These are phyloP conservation scores for Nicotiana noctiflora DNA, from an alignment of 257 asterid genomes.

Conservation along the genomic window DNA sequence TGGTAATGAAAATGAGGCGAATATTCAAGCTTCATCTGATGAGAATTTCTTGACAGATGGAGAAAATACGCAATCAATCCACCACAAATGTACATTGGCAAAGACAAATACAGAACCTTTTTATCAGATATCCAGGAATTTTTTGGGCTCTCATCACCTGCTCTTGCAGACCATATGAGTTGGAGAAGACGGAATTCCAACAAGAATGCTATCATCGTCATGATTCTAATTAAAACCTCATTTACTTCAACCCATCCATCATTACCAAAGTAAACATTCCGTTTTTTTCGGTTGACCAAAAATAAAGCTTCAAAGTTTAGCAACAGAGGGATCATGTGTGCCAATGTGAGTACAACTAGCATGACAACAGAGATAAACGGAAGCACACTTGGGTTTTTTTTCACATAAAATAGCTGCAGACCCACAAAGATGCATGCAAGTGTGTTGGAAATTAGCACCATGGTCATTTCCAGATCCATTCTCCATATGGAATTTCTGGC, in stretches of 20 bases:
- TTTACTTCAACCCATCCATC: constrained; percentile 83
- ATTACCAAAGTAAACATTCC: constrained; percentile 48
- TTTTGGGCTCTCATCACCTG: constrained; percentile 32
- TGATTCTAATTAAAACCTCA: constrained; percentile 77
- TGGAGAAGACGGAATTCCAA: constrained; percentile 78
- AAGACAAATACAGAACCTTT: constrained; percentile 55
- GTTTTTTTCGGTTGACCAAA: constrained; percentile 34
- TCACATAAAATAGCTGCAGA: constrained; percentile 67
- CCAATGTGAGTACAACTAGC: constrained; percentile 64
- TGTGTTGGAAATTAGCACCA: constrained; percentile 74
- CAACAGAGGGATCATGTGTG: constrained; percentile 68
- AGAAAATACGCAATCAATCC: constrained; percentile 63
- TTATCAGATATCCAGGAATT: constrained; percentile 55
- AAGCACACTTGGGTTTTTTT: constrained; percentile 44
- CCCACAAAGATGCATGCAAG: constrained; percentile 59
- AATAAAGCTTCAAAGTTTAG: constrained; percentile 84
- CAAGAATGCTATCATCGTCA: constrained; percentile 86
- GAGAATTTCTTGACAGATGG: constrained; percentile 37
- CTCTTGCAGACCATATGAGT: constrained; percentile 68
- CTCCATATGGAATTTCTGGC: constrained; percentile 73
- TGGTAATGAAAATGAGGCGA: constrained; percentile 6
- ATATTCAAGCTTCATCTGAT: constrained; percentile 19
- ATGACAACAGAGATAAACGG: constrained; percentile 57
- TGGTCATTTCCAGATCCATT: constrained; percentile 84
- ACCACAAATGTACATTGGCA: constrained; percentile 64